phyloP scores from a whole-genome alignment of 192 early-diverging fungal genomes.

The Hyaloraphidium curvatum region DNA sequence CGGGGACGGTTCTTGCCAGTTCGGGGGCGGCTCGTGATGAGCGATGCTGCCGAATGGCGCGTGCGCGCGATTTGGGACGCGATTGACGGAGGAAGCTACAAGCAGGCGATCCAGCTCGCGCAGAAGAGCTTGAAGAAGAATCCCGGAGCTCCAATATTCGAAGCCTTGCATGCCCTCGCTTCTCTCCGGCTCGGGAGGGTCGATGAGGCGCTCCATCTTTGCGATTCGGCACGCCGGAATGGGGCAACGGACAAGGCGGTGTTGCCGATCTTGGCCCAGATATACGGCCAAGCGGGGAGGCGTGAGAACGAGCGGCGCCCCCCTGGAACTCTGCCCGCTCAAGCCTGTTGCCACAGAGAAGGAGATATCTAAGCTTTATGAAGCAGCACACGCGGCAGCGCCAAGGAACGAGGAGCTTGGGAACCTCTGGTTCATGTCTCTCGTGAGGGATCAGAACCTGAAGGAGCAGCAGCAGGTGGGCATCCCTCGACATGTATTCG shows the following conservation, averaged over 20 bases:
- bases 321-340: too few relatives aligned
- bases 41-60: too few relatives aligned
- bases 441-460: conserved; percentile 43
- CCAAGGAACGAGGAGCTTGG: conserved; percentile 53
- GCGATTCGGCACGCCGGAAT: too few relatives aligned
- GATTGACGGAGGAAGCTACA: conserved; percentile 43
- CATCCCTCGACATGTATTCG: background rate
- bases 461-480: conserved; percentile 43
- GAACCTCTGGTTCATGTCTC: conserved; percentile 63
- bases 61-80: conserved; percentile 34
- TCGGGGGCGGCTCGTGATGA: too few relatives aligned
- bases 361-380: conserved; percentile 53
- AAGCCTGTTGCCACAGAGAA: too few relatives aligned
- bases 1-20: too few relatives aligned
- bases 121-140: conserved; percentile 55
- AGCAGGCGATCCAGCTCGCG: conserved; percentile 33
- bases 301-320: too few relatives aligned
- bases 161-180: too few relatives aligned
- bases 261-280: background rate
- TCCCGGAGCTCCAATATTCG: conserved; percentile 35
- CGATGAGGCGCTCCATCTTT: too few relatives aligned
- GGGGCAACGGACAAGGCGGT: too few relatives aligned
- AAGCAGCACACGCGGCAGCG: conserved; percentile 29
- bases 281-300: too few relatives aligned
- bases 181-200: too few relatives aligned